These are phyloP conservation scores for Aurifilum marmelostoma DNA, from an alignment of 2,329 filamentous ascomycete genomes.

Conservation along the genomic window DNA sequence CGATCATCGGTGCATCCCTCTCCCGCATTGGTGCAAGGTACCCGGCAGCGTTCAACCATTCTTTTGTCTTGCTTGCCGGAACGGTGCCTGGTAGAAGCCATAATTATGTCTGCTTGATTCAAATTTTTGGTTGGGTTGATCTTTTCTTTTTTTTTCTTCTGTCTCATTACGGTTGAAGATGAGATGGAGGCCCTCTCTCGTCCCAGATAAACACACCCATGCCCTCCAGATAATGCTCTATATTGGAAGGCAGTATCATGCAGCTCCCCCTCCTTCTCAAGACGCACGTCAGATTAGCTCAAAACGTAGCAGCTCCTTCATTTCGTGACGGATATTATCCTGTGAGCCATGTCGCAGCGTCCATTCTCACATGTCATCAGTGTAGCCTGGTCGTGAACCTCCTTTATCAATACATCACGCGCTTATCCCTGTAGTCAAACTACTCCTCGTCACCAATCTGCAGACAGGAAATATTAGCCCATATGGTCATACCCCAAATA, in stretches of 20 bases:
- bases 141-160: neutral
- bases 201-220: slow-evolving; percentile 21
- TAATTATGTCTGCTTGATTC: neutral
- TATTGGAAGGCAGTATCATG: slow-evolving; percentile 26
- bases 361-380: neutral
- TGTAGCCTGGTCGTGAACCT: slow-evolving; percentile 16
- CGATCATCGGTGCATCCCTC: slow-evolving; percentile 12
- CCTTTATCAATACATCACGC: slow-evolving; percentile 15
- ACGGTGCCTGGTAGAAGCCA: neutral
- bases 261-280: slow-evolving; percentile 10
- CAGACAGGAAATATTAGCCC: slow-evolving; percentile 17
- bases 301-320: neutral
- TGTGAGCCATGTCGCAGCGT: slow-evolving; percentile 13
- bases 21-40: neutral
- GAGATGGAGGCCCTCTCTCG: neutral
- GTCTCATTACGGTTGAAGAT: slow-evolving; percentile 28
- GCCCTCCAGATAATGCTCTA: slow-evolving; percentile 20
- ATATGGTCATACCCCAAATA: neutral
- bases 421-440: neutral
- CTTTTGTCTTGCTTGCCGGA: neutral
- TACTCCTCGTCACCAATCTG: slow-evolving; percentile 46
- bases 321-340: neutral
- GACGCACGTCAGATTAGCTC: slow-evolving; percentile 5
- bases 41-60: neutral
- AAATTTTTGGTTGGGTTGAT: neutral